These are phyloP conservation scores for Martiniozyma asiatica DNA, from an alignment of 1,139 yeast species.

Conservation along the genomic window DNA sequence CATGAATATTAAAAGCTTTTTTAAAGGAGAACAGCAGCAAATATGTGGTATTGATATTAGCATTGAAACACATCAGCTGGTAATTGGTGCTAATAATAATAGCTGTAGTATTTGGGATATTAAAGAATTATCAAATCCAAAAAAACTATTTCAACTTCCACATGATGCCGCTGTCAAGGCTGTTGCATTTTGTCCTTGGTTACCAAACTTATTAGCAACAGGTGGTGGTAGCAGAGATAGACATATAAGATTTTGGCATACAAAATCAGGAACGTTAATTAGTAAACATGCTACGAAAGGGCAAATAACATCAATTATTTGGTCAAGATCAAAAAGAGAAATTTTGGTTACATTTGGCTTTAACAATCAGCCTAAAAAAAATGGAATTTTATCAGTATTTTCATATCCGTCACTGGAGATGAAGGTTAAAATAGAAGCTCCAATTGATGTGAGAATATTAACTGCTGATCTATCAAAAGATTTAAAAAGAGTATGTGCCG, in stretches of 20 bases:
- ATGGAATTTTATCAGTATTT: conserved; percentile 41
- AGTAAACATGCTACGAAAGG: conserved; percentile 44
- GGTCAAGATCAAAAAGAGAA: conserved; percentile 59
- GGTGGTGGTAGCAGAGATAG: conserved; percentile 78
- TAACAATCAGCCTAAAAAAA: conserved; percentile 30
- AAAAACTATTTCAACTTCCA: conserved; percentile 32
- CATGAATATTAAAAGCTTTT: conserved; percentile 16
- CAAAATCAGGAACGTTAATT: conserved; percentile 59
- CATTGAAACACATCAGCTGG: conserved; percentile 35
- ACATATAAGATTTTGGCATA: conserved; percentile 71
- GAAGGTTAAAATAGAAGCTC: conserved; percentile 38
- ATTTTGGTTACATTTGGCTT: conserved; percentile 75
- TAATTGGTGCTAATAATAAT: conserved; percentile 69
- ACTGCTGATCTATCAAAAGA: conserved; percentile 61
- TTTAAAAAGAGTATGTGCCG: conserved; percentile 49
- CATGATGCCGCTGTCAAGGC: conserved; percentile 80
- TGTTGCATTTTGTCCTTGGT: conserved; percentile 71
- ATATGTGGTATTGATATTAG: conserved; percentile 60
- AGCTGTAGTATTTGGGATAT: conserved; percentile 60
- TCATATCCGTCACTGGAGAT: conserved; percentile 53
- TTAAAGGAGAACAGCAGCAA: conserved; percentile 50
- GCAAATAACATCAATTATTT: conserved; percentile 67
- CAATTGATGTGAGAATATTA: conserved; percentile 43
- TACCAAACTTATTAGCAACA: conserved; percentile 58
- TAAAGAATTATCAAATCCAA: conserved; percentile 28